These are phyloP conservation scores for Misopates orontium DNA, from an alignment of 257 asterid species.

Conservation along the genomic window DNA sequence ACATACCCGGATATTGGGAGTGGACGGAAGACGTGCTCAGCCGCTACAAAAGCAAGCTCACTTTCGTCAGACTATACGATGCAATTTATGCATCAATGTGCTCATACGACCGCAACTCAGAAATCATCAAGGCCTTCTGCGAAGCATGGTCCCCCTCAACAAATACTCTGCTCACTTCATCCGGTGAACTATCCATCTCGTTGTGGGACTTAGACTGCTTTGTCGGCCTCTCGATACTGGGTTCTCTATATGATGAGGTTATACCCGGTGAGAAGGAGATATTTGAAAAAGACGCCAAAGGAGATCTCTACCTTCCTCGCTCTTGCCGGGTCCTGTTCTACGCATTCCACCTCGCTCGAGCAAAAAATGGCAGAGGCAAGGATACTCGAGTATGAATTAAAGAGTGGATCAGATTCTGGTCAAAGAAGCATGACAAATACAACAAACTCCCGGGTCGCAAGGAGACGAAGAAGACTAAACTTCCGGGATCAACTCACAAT, in stretches of 20 bases:
- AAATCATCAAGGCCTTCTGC: neutral
- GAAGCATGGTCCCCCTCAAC: neutral
- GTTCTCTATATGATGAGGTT: neutral
- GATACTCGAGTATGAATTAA: neutral
- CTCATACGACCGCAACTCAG: neutral
- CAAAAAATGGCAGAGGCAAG: no score
- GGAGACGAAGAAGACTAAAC: neutral
- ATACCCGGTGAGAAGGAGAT: neutral
- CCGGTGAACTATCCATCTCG: neutral
- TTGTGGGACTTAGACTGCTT: neutral
- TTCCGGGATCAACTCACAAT: neutral
- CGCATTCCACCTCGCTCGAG: neutral
- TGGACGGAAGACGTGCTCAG: neutral
- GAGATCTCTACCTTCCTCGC: neutral
- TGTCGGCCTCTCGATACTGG: neutral
- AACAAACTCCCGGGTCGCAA: neutral
- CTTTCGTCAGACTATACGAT: neutral
- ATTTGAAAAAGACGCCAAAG: neutral
- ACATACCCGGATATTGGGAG: neutral
- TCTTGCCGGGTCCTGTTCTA: neutral
- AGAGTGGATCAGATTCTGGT: neutral
- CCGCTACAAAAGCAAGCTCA: neutral
- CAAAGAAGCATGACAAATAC: neutral
- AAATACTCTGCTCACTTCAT: neutral
- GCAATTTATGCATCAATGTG: neutral